These are phyloP conservation scores for Phylloboletellus chloephorus DNA, from an alignment of 1,284 basidiomycete genomes.

Conservation along the genomic window DNA sequence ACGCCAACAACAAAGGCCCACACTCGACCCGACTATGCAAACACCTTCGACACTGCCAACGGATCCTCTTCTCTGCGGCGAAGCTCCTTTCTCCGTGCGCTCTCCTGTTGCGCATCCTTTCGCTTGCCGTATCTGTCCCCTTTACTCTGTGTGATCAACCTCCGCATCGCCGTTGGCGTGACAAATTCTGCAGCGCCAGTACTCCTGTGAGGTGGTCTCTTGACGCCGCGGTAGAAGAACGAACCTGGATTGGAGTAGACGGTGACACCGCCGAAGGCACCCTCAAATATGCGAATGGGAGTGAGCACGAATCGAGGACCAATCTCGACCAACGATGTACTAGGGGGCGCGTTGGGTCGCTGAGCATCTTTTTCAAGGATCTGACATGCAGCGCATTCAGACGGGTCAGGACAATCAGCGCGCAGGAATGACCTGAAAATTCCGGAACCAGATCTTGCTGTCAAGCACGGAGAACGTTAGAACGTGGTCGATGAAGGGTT, in stretches of 20 bases:
- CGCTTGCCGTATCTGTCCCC: constrained; percentile 78
- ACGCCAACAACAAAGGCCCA: background rate
- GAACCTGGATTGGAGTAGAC: constrained; percentile 93
- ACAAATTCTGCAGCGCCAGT: constrained; percentile 71
- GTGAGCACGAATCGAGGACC: constrained; percentile 97
- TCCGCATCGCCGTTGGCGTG: constrained; percentile 80
- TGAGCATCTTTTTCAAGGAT: constrained; percentile 77
- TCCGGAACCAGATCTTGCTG: constrained; percentile 98
- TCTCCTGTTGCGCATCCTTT: constrained; percentile 74
- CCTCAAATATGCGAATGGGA: constrained; percentile 98
- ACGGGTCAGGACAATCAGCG: background rate
- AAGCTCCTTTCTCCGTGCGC: constrained; percentile 59
- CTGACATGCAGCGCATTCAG: constrained; percentile 34
- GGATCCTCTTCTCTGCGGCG: constrained; percentile 72
- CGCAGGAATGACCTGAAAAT: constrained; percentile 73
- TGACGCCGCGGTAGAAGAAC: constrained; percentile 21
- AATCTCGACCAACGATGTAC: constrained; percentile 85
- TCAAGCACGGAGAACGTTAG: constrained; percentile 95
- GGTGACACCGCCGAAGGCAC: constrained; percentile 91
- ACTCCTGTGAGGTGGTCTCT: constrained; percentile 7
- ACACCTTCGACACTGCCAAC: constrained; percentile 83
- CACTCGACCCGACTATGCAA: constrained; percentile 52
- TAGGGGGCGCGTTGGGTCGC: constrained; percentile 68
- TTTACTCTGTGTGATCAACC: constrained; percentile 64
- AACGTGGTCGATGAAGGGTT: constrained; percentile 98